These are phyloP conservation scores for Reutealis trisperma DNA, from an alignment of 345 rosid species.

Conservation along the genomic window DNA sequence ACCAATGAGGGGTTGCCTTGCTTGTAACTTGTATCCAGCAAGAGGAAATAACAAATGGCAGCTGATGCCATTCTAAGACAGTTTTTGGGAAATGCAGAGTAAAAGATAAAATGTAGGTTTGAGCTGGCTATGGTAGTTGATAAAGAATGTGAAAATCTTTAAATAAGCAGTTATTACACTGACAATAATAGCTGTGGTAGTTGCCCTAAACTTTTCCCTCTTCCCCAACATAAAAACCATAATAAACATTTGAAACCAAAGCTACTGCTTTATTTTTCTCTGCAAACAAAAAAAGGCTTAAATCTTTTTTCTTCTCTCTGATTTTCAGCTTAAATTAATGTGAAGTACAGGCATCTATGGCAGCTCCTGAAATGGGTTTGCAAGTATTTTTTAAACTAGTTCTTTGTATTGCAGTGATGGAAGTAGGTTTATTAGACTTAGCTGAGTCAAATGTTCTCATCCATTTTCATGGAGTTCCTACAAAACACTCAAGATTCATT, in stretches of 20 bases:
- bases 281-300: not conserved
- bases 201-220: constrained; percentile 22
- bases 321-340: constrained; percentile 21
- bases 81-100: not conserved
- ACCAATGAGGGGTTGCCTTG: too few relatives aligned
- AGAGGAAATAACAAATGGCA: too few relatives aligned
- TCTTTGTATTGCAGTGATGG: constrained; percentile 24
- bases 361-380: constrained; percentile 31
- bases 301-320: constrained; percentile 10
- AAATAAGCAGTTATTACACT: constrained; percentile 46
- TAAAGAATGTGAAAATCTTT: constrained; percentile 37
- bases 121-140: constrained; percentile 30
- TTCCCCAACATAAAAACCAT: constrained; percentile 18
- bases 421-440: constrained; percentile 29
- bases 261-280: constrained; percentile 3
- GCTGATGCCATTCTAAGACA: too few relatives aligned
- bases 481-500: constrained; percentile 38
- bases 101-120: not conserved
- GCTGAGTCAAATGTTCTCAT: constrained; percentile 33
- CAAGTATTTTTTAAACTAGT: constrained; percentile 22
- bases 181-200: constrained; percentile 44
- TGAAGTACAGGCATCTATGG: constrained; percentile 10
- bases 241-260: not conserved
- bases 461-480: constrained; percentile 41
- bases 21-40: too few relatives aligned